A percentile compares a stretch with the other conserved stretches of the same genome.
phyloP scores from a whole-genome alignment of 2,329 filamentous ascomycete species.

The Colletotrichum camelliae region DNA sequence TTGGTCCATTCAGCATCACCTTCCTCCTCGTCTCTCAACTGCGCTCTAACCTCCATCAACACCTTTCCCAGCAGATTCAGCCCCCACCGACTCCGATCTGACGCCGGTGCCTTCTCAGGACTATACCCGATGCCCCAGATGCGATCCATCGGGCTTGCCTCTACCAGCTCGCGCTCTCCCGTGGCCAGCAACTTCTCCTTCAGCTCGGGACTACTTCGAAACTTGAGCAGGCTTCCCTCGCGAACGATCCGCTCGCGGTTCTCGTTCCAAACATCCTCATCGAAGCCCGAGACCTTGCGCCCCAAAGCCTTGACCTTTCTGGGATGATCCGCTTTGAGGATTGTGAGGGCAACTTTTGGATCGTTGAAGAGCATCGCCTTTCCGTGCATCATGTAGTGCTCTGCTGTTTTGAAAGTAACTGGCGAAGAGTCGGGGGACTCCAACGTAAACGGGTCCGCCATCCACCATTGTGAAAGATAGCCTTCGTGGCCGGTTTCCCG shows the following conservation, averaged over 20 bases:
- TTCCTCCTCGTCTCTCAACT: constrained; percentile 49
- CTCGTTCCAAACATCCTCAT: constrained; percentile 53
- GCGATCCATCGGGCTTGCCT: constrained; percentile 64
- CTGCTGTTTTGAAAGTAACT: constrained; percentile 53
- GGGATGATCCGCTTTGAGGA: constrained; percentile 54
- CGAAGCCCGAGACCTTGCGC: constrained; percentile 58
- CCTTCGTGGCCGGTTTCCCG: constrained; percentile 51
- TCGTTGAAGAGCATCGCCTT: constrained; percentile 58
- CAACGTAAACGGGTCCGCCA: constrained; percentile 32
- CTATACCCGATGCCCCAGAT: constrained; percentile 72
- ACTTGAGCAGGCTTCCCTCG: constrained; percentile 64
- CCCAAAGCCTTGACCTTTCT: constrained; percentile 59
- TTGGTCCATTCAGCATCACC: accelerated
- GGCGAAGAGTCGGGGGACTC: constrained; percentile 41
- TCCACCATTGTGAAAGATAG: constrained; percentile 70
- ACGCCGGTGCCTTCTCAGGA: constrained; percentile 49
- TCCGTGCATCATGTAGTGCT: constrained; percentile 63
- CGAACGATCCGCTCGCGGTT: constrained; percentile 60
- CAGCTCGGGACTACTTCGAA: constrained; percentile 53
- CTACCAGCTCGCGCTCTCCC: constrained; percentile 64
- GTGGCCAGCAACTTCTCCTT: constrained; percentile 59
- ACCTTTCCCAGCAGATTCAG: constrained; percentile 69
- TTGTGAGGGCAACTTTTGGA: constrained; percentile 43
- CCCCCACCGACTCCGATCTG: constrained; percentile 60
- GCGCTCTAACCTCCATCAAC: constrained; percentile 62